A percentile compares a stretch with the other conserved stretches of the same genome.
Evolutionary conservation across 164 flowering plant genomes (phyloP).

Genomic region (Magnolia changhungtana): DNA sequence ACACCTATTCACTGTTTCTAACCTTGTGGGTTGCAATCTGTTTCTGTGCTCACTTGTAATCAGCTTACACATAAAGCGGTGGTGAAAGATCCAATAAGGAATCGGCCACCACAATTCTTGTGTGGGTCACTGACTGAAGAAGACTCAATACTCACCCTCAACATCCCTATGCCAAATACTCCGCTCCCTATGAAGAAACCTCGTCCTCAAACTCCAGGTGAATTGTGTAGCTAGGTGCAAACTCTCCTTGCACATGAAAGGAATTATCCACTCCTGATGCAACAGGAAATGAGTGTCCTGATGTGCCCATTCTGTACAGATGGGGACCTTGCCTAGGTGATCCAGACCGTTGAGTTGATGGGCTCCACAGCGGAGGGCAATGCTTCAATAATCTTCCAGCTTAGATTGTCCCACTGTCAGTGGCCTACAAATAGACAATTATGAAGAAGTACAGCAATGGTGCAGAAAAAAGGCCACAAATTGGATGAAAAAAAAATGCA

Average conservation of each 20-base stretch:
- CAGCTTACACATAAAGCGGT: constrained; percentile 75
- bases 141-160: constrained; percentile 38
- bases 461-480: no score
- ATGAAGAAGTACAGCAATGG: background rate
- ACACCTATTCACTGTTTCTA: background rate
- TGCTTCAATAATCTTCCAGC: no score
- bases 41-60: constrained; percentile 5
- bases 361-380: no score
- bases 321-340: background rate
- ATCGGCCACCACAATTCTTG: constrained; percentile 63
- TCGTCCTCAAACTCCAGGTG: constrained; percentile 20
- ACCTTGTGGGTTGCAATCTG: background rate
- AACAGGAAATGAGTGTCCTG: background rate
- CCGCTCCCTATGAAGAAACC: constrained; percentile 45
- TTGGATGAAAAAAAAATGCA: background rate
- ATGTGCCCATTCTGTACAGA: background rate
- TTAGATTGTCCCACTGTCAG: no score
- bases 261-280: background rate
- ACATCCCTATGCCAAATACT: constrained; percentile 39
- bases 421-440: no score
- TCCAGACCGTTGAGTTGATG: no score
- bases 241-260: background rate
- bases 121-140: constrained; percentile 66
- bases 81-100: constrained; percentile 54
- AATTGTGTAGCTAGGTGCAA: background rate